Percentiles rank a stretch among this genome's conserved stretches.
These are phyloP conservation scores for Hygrophila difformis DNA, from an alignment of 257 asterid species.

Conservation along the genomic window DNA sequence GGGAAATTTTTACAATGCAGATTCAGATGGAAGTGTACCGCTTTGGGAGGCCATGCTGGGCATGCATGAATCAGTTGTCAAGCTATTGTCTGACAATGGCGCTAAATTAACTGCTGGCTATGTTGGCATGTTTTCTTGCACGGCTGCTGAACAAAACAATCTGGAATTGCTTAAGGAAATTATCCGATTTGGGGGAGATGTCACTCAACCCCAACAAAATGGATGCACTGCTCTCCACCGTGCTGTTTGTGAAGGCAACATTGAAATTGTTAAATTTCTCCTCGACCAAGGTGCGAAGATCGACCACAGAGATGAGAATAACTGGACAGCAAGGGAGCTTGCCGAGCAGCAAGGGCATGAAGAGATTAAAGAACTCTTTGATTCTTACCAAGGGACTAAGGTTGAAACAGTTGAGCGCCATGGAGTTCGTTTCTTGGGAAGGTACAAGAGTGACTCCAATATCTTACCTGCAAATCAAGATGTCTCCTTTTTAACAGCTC, in stretches of 20 bases:
- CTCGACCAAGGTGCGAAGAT: slow-evolving; percentile 34
- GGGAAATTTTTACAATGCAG: slow-evolving; percentile 19
- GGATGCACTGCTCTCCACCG: slow-evolving; percentile 40
- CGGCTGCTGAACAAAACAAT: slow-evolving; percentile 38
- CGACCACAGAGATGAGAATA: slow-evolving; percentile 25
- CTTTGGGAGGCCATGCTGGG: slow-evolving; percentile 56
- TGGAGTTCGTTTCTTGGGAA: slow-evolving; percentile 39
- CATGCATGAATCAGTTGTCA: slow-evolving; percentile 25
- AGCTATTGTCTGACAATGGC: slow-evolving; percentile 32
- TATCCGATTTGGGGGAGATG: slow-evolving; percentile 32
- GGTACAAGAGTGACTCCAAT: slow-evolving; percentile 34
- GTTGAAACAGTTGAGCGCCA: not conserved
- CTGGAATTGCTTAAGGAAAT: slow-evolving; percentile 37
- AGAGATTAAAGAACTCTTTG: slow-evolving; percentile 32
- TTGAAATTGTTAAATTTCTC: slow-evolving; percentile 39
- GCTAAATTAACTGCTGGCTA: slow-evolving; percentile 33
- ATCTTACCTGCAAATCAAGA: slow-evolving; percentile 17
- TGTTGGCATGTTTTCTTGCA: slow-evolving; percentile 31
- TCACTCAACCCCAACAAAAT: slow-evolving; percentile 21
- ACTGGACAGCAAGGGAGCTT: slow-evolving; percentile 41
- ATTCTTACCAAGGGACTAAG: slow-evolving; percentile 14
- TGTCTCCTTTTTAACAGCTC: slow-evolving; percentile 1
- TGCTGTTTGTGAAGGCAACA: slow-evolving; percentile 43
- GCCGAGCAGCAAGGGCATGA: slow-evolving; percentile 59
- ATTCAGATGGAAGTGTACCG: slow-evolving; percentile 55